Evolutionary conservation across 2,329 filamentous ascomycete genomes (phyloP).

Genomic region (Fusarium duplospermum): DNA sequence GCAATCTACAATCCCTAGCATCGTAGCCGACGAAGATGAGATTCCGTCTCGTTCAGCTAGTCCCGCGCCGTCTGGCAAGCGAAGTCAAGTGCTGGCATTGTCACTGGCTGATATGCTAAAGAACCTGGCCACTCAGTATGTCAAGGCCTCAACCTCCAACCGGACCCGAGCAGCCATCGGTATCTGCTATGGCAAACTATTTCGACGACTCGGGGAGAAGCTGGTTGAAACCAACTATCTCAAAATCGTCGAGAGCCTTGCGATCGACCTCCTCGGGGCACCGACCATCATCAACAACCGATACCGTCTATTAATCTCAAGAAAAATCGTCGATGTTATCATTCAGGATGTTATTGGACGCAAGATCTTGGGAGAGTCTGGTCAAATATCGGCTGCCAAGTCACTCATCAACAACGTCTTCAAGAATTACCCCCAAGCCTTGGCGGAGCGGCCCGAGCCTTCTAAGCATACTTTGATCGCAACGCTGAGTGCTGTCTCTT

Average conservation of each 20-base stretch:
- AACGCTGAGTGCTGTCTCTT: conserved; percentile 81
- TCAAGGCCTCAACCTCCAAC: conserved; percentile 81
- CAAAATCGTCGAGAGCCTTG: conserved; percentile 82
- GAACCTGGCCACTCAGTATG: conserved; percentile 83
- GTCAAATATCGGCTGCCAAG: conserved; percentile 84
- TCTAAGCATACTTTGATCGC: conserved; percentile 87
- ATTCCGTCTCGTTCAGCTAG: conserved; percentile 75
- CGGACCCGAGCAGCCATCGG: conserved; percentile 84
- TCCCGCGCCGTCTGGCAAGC: conserved; percentile 75
- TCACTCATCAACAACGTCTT: conserved; percentile 87
- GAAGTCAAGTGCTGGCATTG: conserved; percentile 77
- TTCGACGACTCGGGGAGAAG: conserved; percentile 82
- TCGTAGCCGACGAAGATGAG: conserved; percentile 80
- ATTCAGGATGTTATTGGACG: conserved; percentile 86
- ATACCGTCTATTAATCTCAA: conserved; percentile 85
- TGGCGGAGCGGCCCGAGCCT: conserved; percentile 89
- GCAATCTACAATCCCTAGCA: conserved; percentile 69
- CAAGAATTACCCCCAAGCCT: conserved; percentile 91
- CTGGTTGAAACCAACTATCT: conserved; percentile 87
- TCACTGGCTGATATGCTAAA: conserved; percentile 82
- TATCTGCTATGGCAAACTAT: conserved; percentile 85
- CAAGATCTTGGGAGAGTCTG: conserved; percentile 87
- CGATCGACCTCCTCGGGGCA: conserved; percentile 82
- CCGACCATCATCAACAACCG: conserved; percentile 83
- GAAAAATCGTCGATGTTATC: conserved; percentile 85